phyloP scores from a whole-genome alignment of 2,329 filamentous ascomycete genomes.

The Fusarium guadeloupense region DNA sequence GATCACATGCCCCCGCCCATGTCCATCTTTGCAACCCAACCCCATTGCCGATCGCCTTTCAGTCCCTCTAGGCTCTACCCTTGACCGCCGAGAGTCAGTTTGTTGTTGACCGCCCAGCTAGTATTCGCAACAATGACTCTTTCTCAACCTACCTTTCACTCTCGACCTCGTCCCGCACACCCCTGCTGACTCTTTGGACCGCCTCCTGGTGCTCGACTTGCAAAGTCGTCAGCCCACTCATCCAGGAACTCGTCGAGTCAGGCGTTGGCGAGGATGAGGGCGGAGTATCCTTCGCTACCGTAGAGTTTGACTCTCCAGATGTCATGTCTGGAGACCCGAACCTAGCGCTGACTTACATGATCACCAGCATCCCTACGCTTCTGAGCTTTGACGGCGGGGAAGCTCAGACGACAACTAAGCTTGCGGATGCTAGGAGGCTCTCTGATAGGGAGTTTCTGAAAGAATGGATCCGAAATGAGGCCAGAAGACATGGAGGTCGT shows the following conservation, averaged over 20 bases:
- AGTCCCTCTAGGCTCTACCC: neutral
- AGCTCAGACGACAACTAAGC: conserved; percentile 58
- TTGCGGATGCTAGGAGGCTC: conserved; percentile 60
- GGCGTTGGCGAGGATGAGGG: conserved; percentile 65
- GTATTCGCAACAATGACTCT: conserved; percentile 63
- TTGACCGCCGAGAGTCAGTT: conserved; percentile 14
- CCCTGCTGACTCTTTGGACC: conserved; percentile 70
- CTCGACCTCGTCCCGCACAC: conserved; percentile 61
- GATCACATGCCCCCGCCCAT: conserved; percentile 25
- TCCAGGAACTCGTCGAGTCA: conserved; percentile 58
- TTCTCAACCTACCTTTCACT: conserved; percentile 66
- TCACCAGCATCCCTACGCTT: conserved; percentile 66
- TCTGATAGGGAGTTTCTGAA: conserved; percentile 60
- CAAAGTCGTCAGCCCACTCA: conserved; percentile 58
- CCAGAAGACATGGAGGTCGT: conserved; percentile 55
- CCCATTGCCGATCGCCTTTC: conserved; percentile 39
- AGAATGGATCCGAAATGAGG: conserved; percentile 64
- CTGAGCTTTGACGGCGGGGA: conserved; percentile 66
- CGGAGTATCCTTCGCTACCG: conserved; percentile 62
- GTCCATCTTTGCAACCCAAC: conserved; percentile 7
- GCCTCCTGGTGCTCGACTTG: conserved; percentile 67
- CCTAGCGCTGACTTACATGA: conserved; percentile 65
- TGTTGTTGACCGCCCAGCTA: conserved; percentile 43
- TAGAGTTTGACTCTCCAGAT: conserved; percentile 68
- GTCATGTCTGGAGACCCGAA: conserved; percentile 56